phyloP scores from a whole-genome alignment of 345 rosid genomes.

The Heritiera littoralis region DNA sequence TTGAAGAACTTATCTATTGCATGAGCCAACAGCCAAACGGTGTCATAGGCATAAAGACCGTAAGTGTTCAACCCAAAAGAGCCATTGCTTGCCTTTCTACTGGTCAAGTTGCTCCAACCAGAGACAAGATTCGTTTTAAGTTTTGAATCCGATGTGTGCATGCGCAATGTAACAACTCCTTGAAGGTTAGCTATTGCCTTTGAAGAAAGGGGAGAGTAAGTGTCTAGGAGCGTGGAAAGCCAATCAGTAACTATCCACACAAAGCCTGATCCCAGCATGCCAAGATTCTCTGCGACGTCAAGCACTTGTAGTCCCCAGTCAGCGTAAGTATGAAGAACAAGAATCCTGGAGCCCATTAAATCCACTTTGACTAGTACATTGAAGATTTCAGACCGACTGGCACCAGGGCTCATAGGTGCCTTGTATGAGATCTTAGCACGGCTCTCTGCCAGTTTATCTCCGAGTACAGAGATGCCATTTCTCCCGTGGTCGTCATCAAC shows the following conservation, averaged over 20 bases:
- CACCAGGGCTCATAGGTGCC: constrained; percentile 56
- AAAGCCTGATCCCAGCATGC: constrained; percentile 68
- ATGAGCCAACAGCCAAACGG: constrained; percentile 78
- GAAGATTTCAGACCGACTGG: constrained; percentile 60
- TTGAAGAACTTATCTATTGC: constrained; percentile 61
- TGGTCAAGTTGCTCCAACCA: constrained; percentile 65
- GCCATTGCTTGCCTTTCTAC: neutral
- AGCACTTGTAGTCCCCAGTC: constrained; percentile 53
- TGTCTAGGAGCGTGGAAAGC: constrained; percentile 51
- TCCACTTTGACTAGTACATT: constrained; percentile 65
- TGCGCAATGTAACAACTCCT: constrained; percentile 70
- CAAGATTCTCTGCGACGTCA: constrained; percentile 55
- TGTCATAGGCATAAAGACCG: constrained; percentile 80
- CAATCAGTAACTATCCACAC: constrained; percentile 70
- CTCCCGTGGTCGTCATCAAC: constrained; percentile 76
- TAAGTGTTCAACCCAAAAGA: constrained; percentile 56
- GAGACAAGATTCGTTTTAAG: constrained; percentile 53
- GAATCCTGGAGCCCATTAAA: constrained; percentile 64
- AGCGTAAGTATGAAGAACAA: constrained; percentile 55
- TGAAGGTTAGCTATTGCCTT: constrained; percentile 46
- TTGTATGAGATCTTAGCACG: constrained; percentile 72
- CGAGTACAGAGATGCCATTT: constrained; percentile 74
- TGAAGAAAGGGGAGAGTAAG: constrained; percentile 48
- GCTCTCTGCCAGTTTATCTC: constrained; percentile 64
- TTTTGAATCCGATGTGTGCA: constrained; percentile 59